Evolutionary conservation across 2,329 filamentous ascomycete genomes (phyloP).

Genomic region (Botrytis deweyae): DNA sequence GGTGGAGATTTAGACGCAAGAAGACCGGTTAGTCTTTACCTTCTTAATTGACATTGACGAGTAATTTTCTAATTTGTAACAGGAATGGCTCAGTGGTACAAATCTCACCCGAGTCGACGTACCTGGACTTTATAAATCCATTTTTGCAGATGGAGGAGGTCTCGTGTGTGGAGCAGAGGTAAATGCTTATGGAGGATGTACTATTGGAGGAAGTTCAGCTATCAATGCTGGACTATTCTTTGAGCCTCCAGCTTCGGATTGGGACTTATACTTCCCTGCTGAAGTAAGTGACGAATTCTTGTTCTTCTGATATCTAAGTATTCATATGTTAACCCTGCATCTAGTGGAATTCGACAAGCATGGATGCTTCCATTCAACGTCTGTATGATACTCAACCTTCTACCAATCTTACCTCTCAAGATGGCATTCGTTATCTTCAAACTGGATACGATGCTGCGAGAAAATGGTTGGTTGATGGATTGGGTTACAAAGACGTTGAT

Average conservation of each 20-base stretch:
- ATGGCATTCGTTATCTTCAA: constrained; percentile 49
- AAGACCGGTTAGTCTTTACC: constrained; percentile 38
- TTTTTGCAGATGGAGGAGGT: constrained; percentile 46
- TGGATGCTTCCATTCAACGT: constrained; percentile 47
- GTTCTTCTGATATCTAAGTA: neutral
- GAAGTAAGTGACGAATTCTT: constrained; percentile 32
- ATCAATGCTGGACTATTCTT: constrained; percentile 56
- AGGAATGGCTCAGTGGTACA: constrained; percentile 48
- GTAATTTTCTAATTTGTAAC: neutral
- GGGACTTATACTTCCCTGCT: constrained; percentile 49
- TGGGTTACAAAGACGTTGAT: constrained; percentile 48
- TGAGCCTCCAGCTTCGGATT: constrained; percentile 53
- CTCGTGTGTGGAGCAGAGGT: constrained; percentile 46
- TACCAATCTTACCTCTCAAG: constrained; percentile 46
- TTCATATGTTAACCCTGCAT: neutral
- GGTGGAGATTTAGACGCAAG: constrained; percentile 45
- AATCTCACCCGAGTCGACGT: constrained; percentile 53
- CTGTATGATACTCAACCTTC: constrained; percentile 47
- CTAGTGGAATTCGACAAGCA: constrained; percentile 51
- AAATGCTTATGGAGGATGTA: constrained; percentile 50
- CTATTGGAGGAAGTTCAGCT: constrained; percentile 51
- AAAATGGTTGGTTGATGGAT: constrained; percentile 51
- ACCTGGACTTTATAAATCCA: constrained; percentile 51
- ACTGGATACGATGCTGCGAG: constrained; percentile 48
- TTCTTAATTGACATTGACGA: neutral